Conservation (phyloP, 768 basidiomycete species). For the Boletus subcaerulescens region DNA sequence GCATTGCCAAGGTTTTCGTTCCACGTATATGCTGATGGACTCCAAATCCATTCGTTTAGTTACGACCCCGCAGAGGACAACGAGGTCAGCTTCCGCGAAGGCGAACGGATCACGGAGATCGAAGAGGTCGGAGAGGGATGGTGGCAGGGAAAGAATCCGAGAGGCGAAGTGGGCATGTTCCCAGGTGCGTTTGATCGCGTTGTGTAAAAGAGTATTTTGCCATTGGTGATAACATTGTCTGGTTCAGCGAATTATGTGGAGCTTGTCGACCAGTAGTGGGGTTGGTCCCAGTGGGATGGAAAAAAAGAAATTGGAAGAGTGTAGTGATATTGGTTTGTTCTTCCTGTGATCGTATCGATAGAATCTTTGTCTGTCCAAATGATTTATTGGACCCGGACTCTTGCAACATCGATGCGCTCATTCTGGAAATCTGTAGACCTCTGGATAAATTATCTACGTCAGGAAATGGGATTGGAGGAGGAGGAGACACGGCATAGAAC, state of each 20-base stretch:
- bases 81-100: constrained; percentile 82
- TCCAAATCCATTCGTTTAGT: constrained; percentile 34
- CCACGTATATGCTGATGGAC: no score
- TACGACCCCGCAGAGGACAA: constrained; percentile 93
- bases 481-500: no score
- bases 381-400: no score
- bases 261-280: constrained; percentile 4
- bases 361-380: no score
- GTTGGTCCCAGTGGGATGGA: background rate
- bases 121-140: constrained; percentile 85
- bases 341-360: no score
- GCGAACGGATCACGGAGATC: constrained; percentile 74
- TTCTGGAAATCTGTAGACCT: constrained; percentile 1
- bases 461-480: background rate
- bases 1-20: constrained; percentile 20
- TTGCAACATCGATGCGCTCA: background rate
- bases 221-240: background rate
- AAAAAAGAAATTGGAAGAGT: background rate
- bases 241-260: constrained; percentile 21
- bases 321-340: background rate
- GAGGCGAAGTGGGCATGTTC: constrained; percentile 67
- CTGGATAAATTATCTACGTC: background rate
- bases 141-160: constrained; percentile 70
- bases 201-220: no score
- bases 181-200: constrained; percentile 46